These are phyloP conservation scores for Salmacisia buchloeana DNA, from an alignment of 1,284 basidiomycete species.

Conservation along the genomic window DNA sequence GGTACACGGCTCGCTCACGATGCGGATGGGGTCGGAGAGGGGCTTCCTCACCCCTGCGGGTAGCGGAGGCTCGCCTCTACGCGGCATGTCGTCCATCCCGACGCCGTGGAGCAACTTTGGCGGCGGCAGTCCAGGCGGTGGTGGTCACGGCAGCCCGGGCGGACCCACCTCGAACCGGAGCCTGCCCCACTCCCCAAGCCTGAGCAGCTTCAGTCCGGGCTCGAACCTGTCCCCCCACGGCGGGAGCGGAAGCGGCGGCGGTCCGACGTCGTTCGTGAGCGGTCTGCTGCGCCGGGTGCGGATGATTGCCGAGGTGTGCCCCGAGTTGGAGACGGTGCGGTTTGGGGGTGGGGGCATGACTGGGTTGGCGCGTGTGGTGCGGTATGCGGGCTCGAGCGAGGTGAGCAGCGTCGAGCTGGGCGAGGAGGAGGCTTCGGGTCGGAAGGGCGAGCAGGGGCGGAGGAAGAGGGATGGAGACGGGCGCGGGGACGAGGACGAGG, in stretches of 20 bases:
- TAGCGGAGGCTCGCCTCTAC: no score
- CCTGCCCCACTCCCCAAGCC: no score
- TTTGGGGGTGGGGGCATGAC: slow-evolving; percentile 11
- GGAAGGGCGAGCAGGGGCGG: neutral
- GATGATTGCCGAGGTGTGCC: slow-evolving; percentile 12
- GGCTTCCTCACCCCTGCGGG: neutral
- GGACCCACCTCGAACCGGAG: no score
- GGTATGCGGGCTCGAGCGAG: slow-evolving; percentile 1
- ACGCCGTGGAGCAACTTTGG: no score
- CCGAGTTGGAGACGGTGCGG: slow-evolving; percentile 3
- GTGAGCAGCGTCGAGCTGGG: slow-evolving; percentile 4
- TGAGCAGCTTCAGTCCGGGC: no score
- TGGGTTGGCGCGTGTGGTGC: slow-evolving; percentile 5
- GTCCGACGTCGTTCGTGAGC: slow-evolving; percentile 9
- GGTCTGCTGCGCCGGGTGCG: slow-evolving; percentile 1
- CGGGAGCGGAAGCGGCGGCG: no score
- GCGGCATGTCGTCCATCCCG: no score
- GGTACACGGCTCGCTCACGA: neutral
- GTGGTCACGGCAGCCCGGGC: no score
- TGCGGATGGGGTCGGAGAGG: neutral
- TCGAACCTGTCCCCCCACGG: no score
- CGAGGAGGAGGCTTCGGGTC: neutral
- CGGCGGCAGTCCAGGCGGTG: no score
- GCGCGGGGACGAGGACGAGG: neutral
- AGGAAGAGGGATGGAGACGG: no score